Evolutionary conservation across 345 rosid genomes (phyloP), one percentile per base, ranked within the genome.

Genomic region (Corchorus olitorius): DNA sequence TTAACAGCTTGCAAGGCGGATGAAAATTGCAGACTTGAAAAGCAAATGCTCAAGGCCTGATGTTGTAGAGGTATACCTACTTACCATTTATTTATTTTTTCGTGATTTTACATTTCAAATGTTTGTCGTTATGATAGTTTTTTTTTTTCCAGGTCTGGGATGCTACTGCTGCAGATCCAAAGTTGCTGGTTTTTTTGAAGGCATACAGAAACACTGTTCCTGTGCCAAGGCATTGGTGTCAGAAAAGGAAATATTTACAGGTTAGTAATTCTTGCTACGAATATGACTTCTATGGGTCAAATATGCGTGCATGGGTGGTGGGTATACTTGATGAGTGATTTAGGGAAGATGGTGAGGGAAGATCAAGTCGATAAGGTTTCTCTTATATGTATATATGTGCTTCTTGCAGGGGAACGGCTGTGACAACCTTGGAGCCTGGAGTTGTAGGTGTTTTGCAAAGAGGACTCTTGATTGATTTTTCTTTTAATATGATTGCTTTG

Each of bases 191-290:
- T 65, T 97, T 78, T 85, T 74, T 97, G 85, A 96, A 96, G 82
- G 89, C 99, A 5, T 96, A 94, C 78, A 84, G 97, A 85, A 97
- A 97, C 76, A 88, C 96, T 69, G 99, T 97, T 76, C 98, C 98
- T 41, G 99, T 97, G 50, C 99, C 99, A 19, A 93, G 99, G 78
- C 99, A 97, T 76, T 97, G 99, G 99, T 92, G 92, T 77, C 99
- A 97, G 88, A 97, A 97, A 81, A 88, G 99, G 80, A 97, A 97
- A 83, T 97, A 90, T 84, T 84, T 97, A 89, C 99, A 94, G 99
- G 99, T 97, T 86, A 83, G 95, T 87, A 35, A 33, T 77, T 73
- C 71, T 61, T 65, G 72, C 39, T 22, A 41, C 50, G 12, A 52
- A 79, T 76, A 67, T 59, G 50, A 78, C 37, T 70, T 27, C 63